A percentile compares a stretch with the other conserved stretches of the same genome.
phyloP scores from a whole-genome alignment of 2,329 filamentous ascomycete genomes.

The Trichoderma cornu-damae region DNA sequence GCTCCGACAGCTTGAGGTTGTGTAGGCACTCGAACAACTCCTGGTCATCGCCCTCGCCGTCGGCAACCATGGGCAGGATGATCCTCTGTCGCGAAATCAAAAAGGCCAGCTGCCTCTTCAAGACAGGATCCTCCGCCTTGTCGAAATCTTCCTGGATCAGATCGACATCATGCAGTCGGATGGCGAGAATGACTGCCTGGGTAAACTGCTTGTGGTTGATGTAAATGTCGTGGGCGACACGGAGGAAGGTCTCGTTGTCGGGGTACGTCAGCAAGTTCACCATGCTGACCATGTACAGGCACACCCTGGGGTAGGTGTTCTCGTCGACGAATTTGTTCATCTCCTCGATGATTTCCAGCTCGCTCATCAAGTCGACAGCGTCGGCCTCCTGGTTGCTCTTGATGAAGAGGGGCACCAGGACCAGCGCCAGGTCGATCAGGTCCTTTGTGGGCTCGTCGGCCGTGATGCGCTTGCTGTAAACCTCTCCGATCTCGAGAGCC shows the following conservation, averaged over 20 bases:
- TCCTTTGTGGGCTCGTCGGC: conserved; percentile 81
- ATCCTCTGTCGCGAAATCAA: conserved; percentile 89
- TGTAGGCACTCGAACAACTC: conserved; percentile 78
- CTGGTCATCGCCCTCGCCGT: conserved; percentile 62
- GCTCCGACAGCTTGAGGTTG: conserved; percentile 80
- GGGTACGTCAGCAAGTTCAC: conserved; percentile 96
- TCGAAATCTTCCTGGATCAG: conserved; percentile 80
- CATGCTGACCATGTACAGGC: conserved; percentile 98
- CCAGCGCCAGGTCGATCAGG: conserved; percentile 74
- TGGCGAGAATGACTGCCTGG: conserved; percentile 90
- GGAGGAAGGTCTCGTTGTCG: conserved; percentile 92
- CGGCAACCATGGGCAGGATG: conserved; percentile 60
- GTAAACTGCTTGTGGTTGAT: conserved; percentile 87
- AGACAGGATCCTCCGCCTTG: conserved; percentile 69
- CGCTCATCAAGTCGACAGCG: conserved; percentile 93
- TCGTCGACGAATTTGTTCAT: conserved; percentile 87
- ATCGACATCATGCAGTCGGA: conserved; percentile 80
- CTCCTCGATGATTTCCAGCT: conserved; percentile 93
- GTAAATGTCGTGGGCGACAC: conserved; percentile 90
- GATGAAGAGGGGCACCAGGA: conserved; percentile 88
- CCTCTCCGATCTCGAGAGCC: conserved; percentile 90
- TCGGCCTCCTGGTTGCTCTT: conserved; percentile 98
- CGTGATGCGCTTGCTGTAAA: conserved; percentile 81
- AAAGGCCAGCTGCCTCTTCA: conserved; percentile 93
- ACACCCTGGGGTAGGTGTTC: conserved; percentile 88